Conservation (phyloP, 129 eudicot genomes). For the sunflower (Helianthus annuus) region DNA sequence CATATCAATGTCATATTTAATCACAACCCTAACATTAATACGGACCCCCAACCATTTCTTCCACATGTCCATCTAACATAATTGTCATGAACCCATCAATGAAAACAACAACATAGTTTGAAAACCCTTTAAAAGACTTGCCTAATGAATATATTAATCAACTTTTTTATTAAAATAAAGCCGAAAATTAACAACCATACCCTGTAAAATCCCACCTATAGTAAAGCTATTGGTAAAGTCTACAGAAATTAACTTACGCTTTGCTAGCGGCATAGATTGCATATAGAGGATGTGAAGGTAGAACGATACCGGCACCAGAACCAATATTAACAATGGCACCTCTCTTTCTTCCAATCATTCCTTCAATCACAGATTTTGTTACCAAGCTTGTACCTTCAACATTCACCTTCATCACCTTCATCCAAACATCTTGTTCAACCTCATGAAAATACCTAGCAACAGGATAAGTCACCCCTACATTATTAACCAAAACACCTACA, state of each 20-base stretch:
- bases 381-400: constrained; percentile 59
- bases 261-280: constrained; percentile 87
- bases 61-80: not conserved
- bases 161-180: not conserved
- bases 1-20: not conserved
- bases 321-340: constrained; percentile 44
- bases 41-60: constrained; percentile 15
- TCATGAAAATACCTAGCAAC: constrained; percentile 63
- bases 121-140: not conserved
- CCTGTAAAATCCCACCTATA: too few relatives aligned
- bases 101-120: not conserved
- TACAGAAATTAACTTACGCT: constrained; percentile 50
- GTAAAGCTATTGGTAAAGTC: not conserved
- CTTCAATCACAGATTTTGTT: constrained; percentile 52
- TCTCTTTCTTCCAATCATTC: constrained; percentile 60
- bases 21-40: not conserved
- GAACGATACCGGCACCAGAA: constrained; percentile 72
- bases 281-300: constrained; percentile 87
- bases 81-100: constrained; percentile 8
- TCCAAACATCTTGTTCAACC: constrained; percentile 52
- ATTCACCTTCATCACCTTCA: constrained; percentile 62
- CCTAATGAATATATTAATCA: not conserved
- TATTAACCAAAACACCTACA: constrained; percentile 69
- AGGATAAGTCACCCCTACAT: constrained; percentile 72
- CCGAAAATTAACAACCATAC: too few relatives aligned